These are phyloP conservation scores for Saturnispora halmiae DNA, from an alignment of 805 yeast genomes.

Conservation along the genomic window DNA sequence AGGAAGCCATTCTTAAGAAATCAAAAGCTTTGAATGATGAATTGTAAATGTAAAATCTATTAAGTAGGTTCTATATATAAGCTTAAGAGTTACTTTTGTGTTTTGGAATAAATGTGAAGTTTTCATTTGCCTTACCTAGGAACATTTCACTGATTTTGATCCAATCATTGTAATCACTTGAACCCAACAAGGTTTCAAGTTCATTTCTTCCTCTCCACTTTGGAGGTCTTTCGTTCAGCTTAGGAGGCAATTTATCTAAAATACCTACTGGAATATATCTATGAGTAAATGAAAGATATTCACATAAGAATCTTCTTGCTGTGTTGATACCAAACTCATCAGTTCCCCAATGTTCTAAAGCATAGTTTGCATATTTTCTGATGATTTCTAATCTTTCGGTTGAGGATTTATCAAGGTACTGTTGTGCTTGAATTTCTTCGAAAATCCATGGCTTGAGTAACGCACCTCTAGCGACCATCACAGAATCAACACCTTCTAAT, in stretches of 20 bases:
- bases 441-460: conserved; percentile 98
- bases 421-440: conserved; percentile 86
- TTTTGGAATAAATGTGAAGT: conserved; percentile 79
- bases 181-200: conserved; percentile 79
- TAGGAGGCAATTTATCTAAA: conserved; percentile 79
- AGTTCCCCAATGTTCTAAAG: conserved; percentile 95
- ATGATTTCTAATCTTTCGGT: conserved; percentile 77
- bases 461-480: conserved; percentile 98
- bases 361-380: conserved; percentile 60
- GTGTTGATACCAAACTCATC: conserved; percentile 89
- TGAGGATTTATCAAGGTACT: conserved; percentile 85
- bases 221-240: conserved; percentile 88
- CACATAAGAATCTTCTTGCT: conserved; percentile 87
- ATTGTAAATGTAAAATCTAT: conserved; percentile 42
- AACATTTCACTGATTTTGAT: conserved; percentile 92
- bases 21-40: conserved; percentile 57
- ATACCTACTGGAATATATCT: conserved; percentile 93
- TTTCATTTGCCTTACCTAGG: conserved; percentile 72
- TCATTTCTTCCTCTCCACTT: conserved; percentile 90
- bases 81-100: conserved; percentile 82
- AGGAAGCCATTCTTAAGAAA: conserved; percentile 63
- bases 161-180: conserved; percentile 87
- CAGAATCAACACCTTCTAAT: conserved; percentile 72
- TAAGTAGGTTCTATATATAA: not conserved
- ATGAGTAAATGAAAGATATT: conserved; percentile 87